These are phyloP conservation scores for Lodderomyces parapsilosis DNA, from an alignment of 1,139 yeast genomes.

Conservation along the genomic window DNA sequence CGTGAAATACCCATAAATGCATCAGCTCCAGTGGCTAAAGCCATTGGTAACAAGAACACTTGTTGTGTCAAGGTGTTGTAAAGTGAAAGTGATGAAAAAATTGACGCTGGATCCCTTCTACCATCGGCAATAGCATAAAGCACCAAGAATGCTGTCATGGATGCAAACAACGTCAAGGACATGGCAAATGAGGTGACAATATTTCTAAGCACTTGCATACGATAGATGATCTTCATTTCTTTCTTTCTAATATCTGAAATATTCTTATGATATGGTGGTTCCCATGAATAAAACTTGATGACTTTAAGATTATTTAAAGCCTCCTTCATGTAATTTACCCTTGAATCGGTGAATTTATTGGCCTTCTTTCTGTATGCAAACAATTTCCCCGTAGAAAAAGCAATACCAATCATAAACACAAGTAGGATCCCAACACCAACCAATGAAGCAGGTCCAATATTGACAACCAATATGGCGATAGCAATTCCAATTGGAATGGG, in stretches of 20 bases:
- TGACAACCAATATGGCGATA: conserved; percentile 30
- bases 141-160: conserved; percentile 72
- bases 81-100: conserved; percentile 78
- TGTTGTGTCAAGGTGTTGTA: conserved; percentile 59
- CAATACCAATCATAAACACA: conserved; percentile 24
- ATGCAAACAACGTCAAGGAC: conserved; percentile 63
- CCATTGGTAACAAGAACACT: conserved; percentile 67
- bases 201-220: conserved; percentile 56
- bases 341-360: conserved; percentile 30
- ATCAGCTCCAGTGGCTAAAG: conserved; percentile 66
- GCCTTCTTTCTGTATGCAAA: conserved; percentile 28
- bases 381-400: conserved; percentile 23
- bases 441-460: conserved; percentile 36
- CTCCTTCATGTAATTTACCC: conserved; percentile 36
- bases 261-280: conserved; percentile 50
- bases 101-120: conserved; percentile 59
- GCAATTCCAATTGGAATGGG: conserved; percentile 32
- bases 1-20: conserved; percentile 65
- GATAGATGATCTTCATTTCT: conserved; percentile 50
- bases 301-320: conserved; percentile 35
- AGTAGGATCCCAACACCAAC: conserved; percentile 35
- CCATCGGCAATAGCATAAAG: conserved; percentile 50
- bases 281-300: conserved; percentile 61
- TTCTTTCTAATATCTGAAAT: conserved; percentile 45
- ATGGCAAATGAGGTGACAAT: conserved; percentile 57